A percentile compares a stretch with the other conserved stretches of the same genome.
phyloP scores from a whole-genome alignment of 768 basidiomycete species.

The Chiua virens region DNA sequence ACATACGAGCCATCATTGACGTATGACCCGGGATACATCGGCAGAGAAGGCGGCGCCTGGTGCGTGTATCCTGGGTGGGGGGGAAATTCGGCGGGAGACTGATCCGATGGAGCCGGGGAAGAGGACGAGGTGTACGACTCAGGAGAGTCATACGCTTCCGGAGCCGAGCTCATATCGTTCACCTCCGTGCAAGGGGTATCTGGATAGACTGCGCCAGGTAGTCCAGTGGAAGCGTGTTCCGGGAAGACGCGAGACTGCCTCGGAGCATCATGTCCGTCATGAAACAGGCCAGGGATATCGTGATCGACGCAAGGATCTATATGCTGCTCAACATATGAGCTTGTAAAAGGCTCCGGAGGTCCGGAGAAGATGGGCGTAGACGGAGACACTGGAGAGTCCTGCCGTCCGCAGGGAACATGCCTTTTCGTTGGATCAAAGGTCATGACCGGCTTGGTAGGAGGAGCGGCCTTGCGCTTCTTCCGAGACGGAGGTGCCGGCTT shows the following conservation, averaged over 20 bases:
- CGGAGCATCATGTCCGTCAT: slow-evolving; percentile 11
- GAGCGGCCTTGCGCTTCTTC: slow-evolving; percentile 25
- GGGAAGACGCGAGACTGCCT: slow-evolving; percentile 18
- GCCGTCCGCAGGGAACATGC: slow-evolving; percentile 24
- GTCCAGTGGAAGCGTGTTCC: slow-evolving; percentile 4
- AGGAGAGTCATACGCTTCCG: slow-evolving; percentile 24
- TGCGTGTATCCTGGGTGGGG: not conserved
- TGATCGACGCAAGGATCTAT: slow-evolving; percentile 5
- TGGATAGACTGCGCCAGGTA: slow-evolving; percentile 8
- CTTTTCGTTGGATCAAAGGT: slow-evolving; percentile 20
- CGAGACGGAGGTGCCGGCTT: slow-evolving; percentile 7
- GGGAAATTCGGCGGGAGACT: slow-evolving; percentile 17
- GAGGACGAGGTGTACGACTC: slow-evolving; percentile 21
- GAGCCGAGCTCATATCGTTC: slow-evolving; percentile 10
- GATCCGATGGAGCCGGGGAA: slow-evolving; percentile 25
- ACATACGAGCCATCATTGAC: slow-evolving; percentile 3
- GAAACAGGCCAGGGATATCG: slow-evolving; percentile 4
- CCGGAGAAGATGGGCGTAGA: slow-evolving; percentile 5
- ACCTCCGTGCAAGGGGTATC: slow-evolving; percentile 13
- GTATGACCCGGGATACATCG: slow-evolving; percentile 7
- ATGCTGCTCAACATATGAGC: slow-evolving; percentile 11
- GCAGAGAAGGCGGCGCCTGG: not conserved
- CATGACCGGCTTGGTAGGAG: slow-evolving; percentile 20
- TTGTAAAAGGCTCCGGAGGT: slow-evolving; percentile 8
- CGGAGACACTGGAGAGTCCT: slow-evolving; percentile 11